A percentile compares a stretch with the other conserved stretches of the same genome.
phyloP scores from a whole-genome alignment of 1,284 basidiomycete genomes.

The Leccinum pachyderme region DNA sequence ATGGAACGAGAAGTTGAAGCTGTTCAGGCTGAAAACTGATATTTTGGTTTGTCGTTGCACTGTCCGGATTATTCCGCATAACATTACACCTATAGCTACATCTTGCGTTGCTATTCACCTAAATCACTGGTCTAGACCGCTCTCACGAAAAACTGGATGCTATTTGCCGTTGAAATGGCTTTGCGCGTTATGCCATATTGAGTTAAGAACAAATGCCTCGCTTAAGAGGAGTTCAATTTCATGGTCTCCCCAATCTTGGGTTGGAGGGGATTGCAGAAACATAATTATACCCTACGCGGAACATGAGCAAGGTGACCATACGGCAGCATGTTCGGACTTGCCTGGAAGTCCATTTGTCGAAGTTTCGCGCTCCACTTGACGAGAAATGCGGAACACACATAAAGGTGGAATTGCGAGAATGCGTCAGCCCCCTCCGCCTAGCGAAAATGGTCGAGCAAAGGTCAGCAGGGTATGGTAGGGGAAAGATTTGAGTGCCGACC shows the following conservation, averaged over 20 bases:
- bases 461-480: neutral
- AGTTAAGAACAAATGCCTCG: constrained; percentile 94
- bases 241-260: constrained; percentile 92
- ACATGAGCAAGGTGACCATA: constrained; percentile 9
- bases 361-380: constrained; percentile 90
- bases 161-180: constrained; percentile 72
- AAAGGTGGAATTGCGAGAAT: constrained; percentile 95
- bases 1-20: constrained; percentile 63
- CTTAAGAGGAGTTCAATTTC: constrained; percentile 94
- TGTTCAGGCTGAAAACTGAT: constrained; percentile 37
- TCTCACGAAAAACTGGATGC: neutral
- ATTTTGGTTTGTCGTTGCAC: neutral
- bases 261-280: constrained; percentile 96
- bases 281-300: constrained; percentile 88
- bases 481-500: constrained; percentile 46
- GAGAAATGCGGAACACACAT: constrained; percentile 94
- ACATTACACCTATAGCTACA: constrained; percentile 30
- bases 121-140: constrained; percentile 1
- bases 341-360: constrained; percentile 95
- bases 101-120: constrained; percentile 15
- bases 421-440: constrained; percentile 94
- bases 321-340: constrained; percentile 29
- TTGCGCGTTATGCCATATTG: constrained; percentile 92
- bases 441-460: neutral
- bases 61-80: constrained; percentile 13